Base-by-base conservation (phyloP, 2,329 filamentous ascomycete species). In the Aspergillus fischeri region DNA sequence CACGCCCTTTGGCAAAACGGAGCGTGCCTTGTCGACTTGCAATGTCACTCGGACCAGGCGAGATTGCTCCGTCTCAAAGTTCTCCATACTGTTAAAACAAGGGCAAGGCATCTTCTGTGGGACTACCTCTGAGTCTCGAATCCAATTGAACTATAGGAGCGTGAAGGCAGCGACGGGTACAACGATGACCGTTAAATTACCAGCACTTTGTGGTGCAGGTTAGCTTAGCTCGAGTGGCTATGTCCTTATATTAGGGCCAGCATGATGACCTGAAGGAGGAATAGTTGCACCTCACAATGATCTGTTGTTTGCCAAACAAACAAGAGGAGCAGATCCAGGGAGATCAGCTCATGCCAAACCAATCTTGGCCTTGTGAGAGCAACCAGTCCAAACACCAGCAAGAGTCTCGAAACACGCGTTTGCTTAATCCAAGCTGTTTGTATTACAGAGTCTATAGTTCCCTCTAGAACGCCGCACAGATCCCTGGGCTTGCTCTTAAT, bases 101-200 rank as follows among this genome's bases (percentile, higher is more conserved):
- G 47, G 56, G 21, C 57, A 61, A 25, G 56, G 53, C 59, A 61
- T 61, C 21, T 29, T 52, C 7, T 10, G n/a, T 8, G 32, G 4
- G 24, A 4, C 32, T 25, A 41, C 21, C 7, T 32, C 11, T 27
- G 35, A 52, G 32, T 14, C n/a, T 28, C 11, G 11, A 52, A 17
- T 17, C 2, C 32, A 17, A 17, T 17, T 17, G 32, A 38, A 38
- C 32, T 38, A 17, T 17, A 17, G 32, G 32, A 35, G 5, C 32
- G 14, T 17, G 32, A 7, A 17, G 32, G 14, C 14, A 38, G 32
- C 14, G 32, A 38, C 14, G 32, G 32, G 32, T 17, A 14, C 32
- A 35, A 17, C 2, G 32, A 35, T 17, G 32, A 35, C 14, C 14
- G 17, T 17, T 17, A 17, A 38, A 17, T 38, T 17, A 7, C 32